These are phyloP conservation scores for Citrullus mucosospermus DNA, from an alignment of 306 rosid genomes.

Conservation along the genomic window DNA sequence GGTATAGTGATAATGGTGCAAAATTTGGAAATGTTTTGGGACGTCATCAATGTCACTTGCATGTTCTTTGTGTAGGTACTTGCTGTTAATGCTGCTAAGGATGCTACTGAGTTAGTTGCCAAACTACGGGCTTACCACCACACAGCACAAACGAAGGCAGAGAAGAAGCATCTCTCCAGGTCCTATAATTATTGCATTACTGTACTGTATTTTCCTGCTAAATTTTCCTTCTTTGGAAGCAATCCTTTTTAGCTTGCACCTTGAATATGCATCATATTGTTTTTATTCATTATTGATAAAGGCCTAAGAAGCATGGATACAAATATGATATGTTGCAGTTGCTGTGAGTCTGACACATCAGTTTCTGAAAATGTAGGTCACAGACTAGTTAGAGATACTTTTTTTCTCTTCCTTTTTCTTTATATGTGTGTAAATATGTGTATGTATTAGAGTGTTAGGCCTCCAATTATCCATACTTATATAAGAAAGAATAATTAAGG, in stretches of 20 bases:
- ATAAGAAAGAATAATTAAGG: no score
- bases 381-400: not conserved
- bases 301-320: not conserved
- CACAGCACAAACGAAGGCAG: conserved; percentile 79
- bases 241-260: not conserved
- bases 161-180: conserved; percentile 83
- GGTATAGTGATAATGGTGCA: conserved; percentile 19
- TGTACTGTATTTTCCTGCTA: no score
- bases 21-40: not conserved
- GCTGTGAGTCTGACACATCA: not conserved
- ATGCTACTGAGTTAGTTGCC: conserved; percentile 87
- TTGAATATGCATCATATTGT: not conserved
- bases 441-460: no score
- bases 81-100: conserved; percentile 97
- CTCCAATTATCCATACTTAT: no score
- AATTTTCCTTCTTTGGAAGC: no score
- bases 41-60: not conserved
- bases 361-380: not conserved
- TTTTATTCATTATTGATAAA: not conserved
- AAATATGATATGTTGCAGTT: no score
- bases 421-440: no score
- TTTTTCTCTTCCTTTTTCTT: not conserved
- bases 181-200: conserved; percentile 14
- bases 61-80: conserved; percentile 50
- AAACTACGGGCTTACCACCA: conserved; percentile 80